Conservation (phyloP, 2,329 filamentous ascomycete genomes). For the Fusarium udum region DNA sequence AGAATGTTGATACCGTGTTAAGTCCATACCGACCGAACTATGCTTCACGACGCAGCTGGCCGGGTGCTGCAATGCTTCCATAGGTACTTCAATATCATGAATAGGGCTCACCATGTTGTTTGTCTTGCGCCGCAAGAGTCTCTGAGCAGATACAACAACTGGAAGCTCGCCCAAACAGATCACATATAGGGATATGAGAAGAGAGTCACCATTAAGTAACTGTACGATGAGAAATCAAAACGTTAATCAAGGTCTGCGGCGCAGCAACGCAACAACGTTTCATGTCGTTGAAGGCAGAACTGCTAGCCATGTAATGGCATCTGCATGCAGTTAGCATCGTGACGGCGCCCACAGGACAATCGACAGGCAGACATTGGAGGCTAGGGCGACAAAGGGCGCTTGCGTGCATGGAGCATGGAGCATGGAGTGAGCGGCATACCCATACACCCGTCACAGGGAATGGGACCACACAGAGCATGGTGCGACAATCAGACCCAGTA, state of each 20-base stretch:
- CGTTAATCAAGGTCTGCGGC: slow-evolving; percentile 7
- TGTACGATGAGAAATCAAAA: not conserved
- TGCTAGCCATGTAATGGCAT: slow-evolving; percentile 32
- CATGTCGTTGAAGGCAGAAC: slow-evolving; percentile 31
- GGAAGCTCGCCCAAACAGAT: not conserved
- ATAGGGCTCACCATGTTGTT: not conserved
- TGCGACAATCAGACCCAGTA: slow-evolving; percentile 42
- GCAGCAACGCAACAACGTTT: slow-evolving; percentile 30
- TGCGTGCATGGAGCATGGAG: slow-evolving; percentile 10
- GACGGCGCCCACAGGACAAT: slow-evolving; percentile 20
- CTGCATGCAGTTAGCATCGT: slow-evolving; percentile 37
- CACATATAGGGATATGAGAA: not conserved
- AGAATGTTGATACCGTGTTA: not conserved
- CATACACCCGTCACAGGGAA: slow-evolving; percentile 32
- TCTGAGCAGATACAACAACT: not conserved
- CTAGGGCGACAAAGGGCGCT: slow-evolving; percentile 19
- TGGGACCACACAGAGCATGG: slow-evolving; percentile 32
- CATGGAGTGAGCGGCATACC: slow-evolving; percentile 6
- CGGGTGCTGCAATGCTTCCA: not conserved
- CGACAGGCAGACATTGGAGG: slow-evolving; percentile 1
- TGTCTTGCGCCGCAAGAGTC: not conserved
- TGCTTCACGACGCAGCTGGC: not conserved
- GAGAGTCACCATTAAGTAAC: not conserved
- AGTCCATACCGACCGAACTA: slow-evolving; percentile 10
- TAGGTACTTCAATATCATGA: not conserved